Evolutionary conservation across 2,329 filamentous ascomycete species (phyloP).

Genomic region (Magnaporthiopsis rhizophila): DNA sequence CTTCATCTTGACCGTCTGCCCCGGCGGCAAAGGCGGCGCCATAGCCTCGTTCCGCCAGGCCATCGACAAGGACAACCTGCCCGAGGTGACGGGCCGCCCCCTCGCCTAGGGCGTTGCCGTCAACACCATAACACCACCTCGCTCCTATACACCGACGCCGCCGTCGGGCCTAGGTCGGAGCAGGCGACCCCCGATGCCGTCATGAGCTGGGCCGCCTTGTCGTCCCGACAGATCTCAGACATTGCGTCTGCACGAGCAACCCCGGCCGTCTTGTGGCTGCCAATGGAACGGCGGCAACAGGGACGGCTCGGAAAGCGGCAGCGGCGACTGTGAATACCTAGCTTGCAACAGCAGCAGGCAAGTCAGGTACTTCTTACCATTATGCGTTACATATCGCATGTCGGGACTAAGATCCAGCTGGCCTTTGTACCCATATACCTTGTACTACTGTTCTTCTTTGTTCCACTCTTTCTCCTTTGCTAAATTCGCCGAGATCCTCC

Average conservation of each 20-base stretch:
- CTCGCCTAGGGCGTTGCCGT: slow-evolving; percentile 34
- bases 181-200: slow-evolving; percentile 17
- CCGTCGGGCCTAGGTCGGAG: slow-evolving; percentile 20
- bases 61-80: slow-evolving; percentile 31
- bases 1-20: slow-evolving; percentile 35
- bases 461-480: not conserved
- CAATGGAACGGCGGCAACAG: slow-evolving; percentile 13
- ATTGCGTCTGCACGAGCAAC: slow-evolving; percentile 14
- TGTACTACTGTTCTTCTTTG: not conserved
- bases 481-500: too few relatives aligned
- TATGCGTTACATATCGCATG: not conserved
- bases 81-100: slow-evolving; percentile 31
- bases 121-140: slow-evolving; percentile 33
- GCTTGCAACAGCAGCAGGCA: too few relatives aligned
- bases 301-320: slow-evolving; percentile 10
- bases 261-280: slow-evolving; percentile 13
- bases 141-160: slow-evolving; percentile 28
- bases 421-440: not conserved
- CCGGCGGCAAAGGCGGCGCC: slow-evolving; percentile 28
- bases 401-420: not conserved
- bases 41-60: slow-evolving; percentile 35
- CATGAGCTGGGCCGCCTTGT: slow-evolving; percentile 30
- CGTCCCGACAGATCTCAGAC: slow-evolving; percentile 16
- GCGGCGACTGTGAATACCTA: slow-evolving; percentile 12
- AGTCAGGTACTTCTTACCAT: not conserved